Base-by-base conservation (phyloP, 495 filamentous ascomycete genomes). In the Penicillium taxi region DNA sequence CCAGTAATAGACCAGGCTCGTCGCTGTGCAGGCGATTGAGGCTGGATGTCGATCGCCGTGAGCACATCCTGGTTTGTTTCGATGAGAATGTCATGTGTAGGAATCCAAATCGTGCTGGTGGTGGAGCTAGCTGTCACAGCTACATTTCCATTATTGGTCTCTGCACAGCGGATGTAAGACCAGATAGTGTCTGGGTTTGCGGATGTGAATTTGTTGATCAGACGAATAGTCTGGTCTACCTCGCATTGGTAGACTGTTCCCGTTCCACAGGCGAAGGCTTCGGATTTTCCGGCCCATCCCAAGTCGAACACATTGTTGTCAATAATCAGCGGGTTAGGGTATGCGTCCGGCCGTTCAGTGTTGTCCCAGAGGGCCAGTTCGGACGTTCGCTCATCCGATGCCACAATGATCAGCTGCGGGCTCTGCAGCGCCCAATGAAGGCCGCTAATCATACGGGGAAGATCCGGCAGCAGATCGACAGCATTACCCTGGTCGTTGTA, bases 401-500 rank as follows among this genome's bases (percentile, higher is more conserved):
- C 64, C 26, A 69, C 59, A 26, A 68, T 61, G 13, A 67, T 56
- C 43, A 72, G 47, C 19, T 61, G 58, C 0, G 66, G 57, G 17
- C 57, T 55, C 19, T 45, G 44, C 8, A 61, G 46, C 1, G 61
- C 56, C 66, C 66, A 72, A 24, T 65, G 48, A 23, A 72, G 38
- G 3, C 58, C 57, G 12, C 55, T 67, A 19, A 69, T 65, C 53
- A 70, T 59, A 7, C 64, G 55, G 21, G 69, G 66, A 1, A 68
- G 58, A 18, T 67, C 66, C 0, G 70, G 67, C 9, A 73, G 45
- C 17, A 72, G 45, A 35, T 74, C 71, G 2, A 70, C 57, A 7
- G 64, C 67, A 14, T 68, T 63, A 2, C 84, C 83, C 29, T 78
- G 69, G 5, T 68, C 61, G 8, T 74, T 70, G 64, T 82, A 86